Evolutionary conservation across 2,329 filamentous ascomycete genomes (phyloP).

Genomic region (Coniochaeta ligniaria): DNA sequence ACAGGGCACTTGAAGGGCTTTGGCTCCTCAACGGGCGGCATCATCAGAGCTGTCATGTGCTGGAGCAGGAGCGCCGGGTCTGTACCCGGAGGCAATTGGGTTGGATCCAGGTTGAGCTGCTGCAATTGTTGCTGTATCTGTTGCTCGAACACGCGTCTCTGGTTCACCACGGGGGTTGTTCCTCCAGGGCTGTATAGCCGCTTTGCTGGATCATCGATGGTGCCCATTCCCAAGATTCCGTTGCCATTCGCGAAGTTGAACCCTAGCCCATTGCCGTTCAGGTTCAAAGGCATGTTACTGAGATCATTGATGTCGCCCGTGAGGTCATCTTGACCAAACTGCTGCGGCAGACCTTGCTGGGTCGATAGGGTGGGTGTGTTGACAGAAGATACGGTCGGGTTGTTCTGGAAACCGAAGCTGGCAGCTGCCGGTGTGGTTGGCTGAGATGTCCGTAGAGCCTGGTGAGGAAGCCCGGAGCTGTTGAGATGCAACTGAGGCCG

Average conservation of each 20-base stretch:
- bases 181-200: slow-evolving; percentile 82
- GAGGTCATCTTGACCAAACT: slow-evolving; percentile 46
- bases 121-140: slow-evolving; percentile 60
- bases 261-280: slow-evolving; percentile 42
- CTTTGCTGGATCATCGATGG: slow-evolving; percentile 91
- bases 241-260: slow-evolving; percentile 43
- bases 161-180: slow-evolving; percentile 47
- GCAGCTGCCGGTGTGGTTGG: slow-evolving; percentile 77
- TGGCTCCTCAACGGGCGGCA: slow-evolving; percentile 72
- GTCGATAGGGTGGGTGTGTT: slow-evolving; percentile 89
- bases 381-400: slow-evolving; percentile 93
- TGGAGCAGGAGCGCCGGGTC: slow-evolving; percentile 56
- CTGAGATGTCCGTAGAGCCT: slow-evolving; percentile 77
- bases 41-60: slow-evolving; percentile 52
- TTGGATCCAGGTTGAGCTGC: slow-evolving; percentile 66
- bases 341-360: slow-evolving; percentile 53
- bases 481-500: slow-evolving; percentile 74
- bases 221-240: slow-evolving; percentile 41
- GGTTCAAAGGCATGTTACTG: slow-evolving; percentile 45
- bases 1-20: slow-evolving; percentile 98
- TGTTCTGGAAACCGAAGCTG: slow-evolving; percentile 76
- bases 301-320: slow-evolving; percentile 34
- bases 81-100: slow-evolving; percentile 69
- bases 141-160: slow-evolving; percentile 55
- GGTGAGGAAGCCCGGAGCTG: slow-evolving; percentile 66